Percentiles rank a stretch among this genome's conserved stretches.
Evolutionary conservation across 179 eudicot species (phyloP).

Genomic region (Camellia oleifera): DNA sequence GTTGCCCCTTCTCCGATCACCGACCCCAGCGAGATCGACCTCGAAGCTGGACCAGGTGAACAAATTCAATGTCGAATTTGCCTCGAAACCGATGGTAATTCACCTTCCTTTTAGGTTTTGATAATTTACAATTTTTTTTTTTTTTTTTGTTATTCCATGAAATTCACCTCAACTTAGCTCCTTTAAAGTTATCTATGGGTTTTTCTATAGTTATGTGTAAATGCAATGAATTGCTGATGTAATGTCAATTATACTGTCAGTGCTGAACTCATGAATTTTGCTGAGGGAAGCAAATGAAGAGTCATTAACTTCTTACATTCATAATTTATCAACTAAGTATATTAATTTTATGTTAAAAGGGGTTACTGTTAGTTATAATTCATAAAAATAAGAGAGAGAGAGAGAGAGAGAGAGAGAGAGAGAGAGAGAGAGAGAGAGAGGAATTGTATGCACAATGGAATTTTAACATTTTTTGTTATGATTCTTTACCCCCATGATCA

Average conservation of each 20-base stretch:
- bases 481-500: too few species aligned
- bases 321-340: too few species aligned
- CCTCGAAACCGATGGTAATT: conserved; percentile 79
- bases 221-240: background rate
- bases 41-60: conserved; percentile 84
- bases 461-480: too few species aligned
- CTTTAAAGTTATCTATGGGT: background rate
- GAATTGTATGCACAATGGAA: too few species aligned
- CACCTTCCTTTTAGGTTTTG: background rate
- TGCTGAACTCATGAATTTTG: too few species aligned
- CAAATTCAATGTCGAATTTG: conserved; percentile 97
- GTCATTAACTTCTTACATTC: too few species aligned
- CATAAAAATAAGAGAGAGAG: too few species aligned
- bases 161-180: background rate
- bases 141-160: background rate
- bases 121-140: background rate
- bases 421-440: too few species aligned
- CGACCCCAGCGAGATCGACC: conserved; percentile 56
- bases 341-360: too few species aligned
- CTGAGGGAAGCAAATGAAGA: too few species aligned
- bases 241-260: background rate
- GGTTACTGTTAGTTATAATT: too few species aligned
- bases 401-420: too few species aligned
- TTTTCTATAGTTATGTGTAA: background rate
- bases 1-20: conserved; percentile 45